Evolutionary conservation across 202 grass and related monocot species (phyloP), one percentile per base, ranked within the genome.

Genomic region (Eragrostis tef): DNA sequence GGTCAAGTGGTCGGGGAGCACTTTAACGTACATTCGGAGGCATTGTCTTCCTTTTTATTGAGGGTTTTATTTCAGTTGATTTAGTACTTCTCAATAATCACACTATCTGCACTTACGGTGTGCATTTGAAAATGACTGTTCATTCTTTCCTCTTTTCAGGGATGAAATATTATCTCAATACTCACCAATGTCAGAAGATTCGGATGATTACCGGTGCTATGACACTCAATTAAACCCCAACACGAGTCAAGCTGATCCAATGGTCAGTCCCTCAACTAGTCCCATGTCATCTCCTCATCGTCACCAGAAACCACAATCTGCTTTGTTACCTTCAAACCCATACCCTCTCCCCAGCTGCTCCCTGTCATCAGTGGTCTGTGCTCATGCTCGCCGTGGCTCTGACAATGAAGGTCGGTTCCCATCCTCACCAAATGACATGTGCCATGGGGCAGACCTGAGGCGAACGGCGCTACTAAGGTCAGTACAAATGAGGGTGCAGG

Each of bases 141-240:
- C 46, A 13, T 78, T 45, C 81, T 72, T 81, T n/a, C n/a, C 78
- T 80, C 60, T 39, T 88, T 93, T 70, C 85, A 98, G 96, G 85
- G 92, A 98, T 52, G 96, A 95, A 79, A 88, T 98, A 78, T 80
- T 88, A 56, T 90, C 66, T 19, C 96, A 95, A 59, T 95, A 93
- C 83, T 95, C 92, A 69, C 96, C 96, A 20, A 95, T 99, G 96
- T 95, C 96, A 2, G 96, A 99, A 90, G 96, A 99, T 74, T 99
- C 88, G 1, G 90, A 95, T 65, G 96, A 99, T 50, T 91, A 86
- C 64, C 86, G 88, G 46, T 94, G 73, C 82, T 98, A 77, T 11
- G 92, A 94, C 31, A 64, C 88, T 27, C 83, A 87, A 66, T 31
- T 86, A 62, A 89, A 89, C 74, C 79, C 79, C 49, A 77, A 53